Evolutionary conservation across 768 basidiomycete genomes (phyloP).

Genomic region (Tephrocybe sp.): DNA sequence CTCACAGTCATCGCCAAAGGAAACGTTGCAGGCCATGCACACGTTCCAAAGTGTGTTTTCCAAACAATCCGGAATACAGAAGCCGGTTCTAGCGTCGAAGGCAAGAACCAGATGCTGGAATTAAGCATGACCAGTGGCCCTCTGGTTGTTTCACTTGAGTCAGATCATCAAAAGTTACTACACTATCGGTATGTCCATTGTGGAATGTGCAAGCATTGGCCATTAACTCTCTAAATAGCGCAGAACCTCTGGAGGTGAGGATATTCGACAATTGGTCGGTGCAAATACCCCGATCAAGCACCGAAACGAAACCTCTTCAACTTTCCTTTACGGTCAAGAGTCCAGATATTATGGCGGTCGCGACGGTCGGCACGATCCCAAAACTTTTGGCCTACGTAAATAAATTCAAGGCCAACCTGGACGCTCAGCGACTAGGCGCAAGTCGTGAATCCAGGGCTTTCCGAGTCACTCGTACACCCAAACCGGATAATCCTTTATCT

Average conservation of each 20-base stretch:
- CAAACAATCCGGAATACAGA: constrained; percentile 65
- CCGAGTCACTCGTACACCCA: constrained; percentile 67
- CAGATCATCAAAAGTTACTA: constrained; percentile 73
- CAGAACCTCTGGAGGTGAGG: constrained; percentile 74
- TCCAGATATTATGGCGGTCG: constrained; percentile 63
- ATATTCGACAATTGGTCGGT: constrained; percentile 84
- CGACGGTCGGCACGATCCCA: constrained; percentile 75
- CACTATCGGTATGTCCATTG: constrained; percentile 62
- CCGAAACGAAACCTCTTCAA: constrained; percentile 52
- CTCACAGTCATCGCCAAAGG: constrained; percentile 71
- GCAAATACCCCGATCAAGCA: constrained; percentile 36
- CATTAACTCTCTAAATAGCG: constrained; percentile 38
- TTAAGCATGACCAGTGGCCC: constrained; percentile 74
- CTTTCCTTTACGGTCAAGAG: constrained; percentile 78
- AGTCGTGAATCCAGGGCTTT: constrained; percentile 78
- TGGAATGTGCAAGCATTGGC: background rate
- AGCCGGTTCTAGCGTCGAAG: constrained; percentile 30
- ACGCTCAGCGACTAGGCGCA: constrained; percentile 73
- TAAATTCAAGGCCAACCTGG: constrained; percentile 74
- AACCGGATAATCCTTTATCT: constrained; percentile 78
- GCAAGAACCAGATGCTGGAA: constrained; percentile 60
- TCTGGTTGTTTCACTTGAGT: constrained; percentile 64
- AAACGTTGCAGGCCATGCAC: constrained; percentile 68
- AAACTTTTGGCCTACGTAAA: constrained; percentile 72
- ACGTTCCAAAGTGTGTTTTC: constrained; percentile 72